phyloP scores from a whole-genome alignment of 768 basidiomycete species.

The Boletus subparvulus region DNA sequence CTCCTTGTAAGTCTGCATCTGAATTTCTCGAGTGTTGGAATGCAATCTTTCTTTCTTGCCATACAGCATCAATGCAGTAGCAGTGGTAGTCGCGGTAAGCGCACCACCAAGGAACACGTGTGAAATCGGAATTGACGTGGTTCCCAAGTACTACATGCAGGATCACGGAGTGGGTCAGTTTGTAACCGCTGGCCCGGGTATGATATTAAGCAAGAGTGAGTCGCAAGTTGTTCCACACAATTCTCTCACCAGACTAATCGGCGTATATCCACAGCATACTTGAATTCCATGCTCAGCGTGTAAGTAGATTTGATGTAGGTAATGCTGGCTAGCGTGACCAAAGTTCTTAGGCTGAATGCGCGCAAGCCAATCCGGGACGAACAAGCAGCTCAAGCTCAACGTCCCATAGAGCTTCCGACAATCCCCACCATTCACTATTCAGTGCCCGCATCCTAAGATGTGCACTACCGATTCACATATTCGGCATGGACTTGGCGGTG shows the following conservation, averaged over 20 bases:
- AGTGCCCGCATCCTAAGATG: not conserved
- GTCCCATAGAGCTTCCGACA: slow-evolving; percentile 18
- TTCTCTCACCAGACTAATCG: not conserved
- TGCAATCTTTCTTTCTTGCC: not conserved
- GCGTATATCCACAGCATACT: slow-evolving; percentile 10
- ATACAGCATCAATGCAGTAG: slow-evolving; percentile 9
- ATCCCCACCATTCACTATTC: slow-evolving; percentile 10
- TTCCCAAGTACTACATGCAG: slow-evolving; percentile 18
- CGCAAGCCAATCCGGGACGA: slow-evolving; percentile 18
- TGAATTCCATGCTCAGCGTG: slow-evolving; percentile 28
- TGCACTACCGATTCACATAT: too few relatives aligned
- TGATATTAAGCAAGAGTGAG: slow-evolving; percentile 21
- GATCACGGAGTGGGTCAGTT: not conserved
- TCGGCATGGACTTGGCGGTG: too few relatives aligned
- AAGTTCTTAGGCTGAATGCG: slow-evolving; percentile 11
- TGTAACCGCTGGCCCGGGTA: slow-evolving; percentile 10
- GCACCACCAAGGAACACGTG: not conserved
- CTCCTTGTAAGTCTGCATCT: slow-evolving; percentile 10
- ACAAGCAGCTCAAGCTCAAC: not conserved
- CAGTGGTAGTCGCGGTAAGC: slow-evolving; percentile 15
- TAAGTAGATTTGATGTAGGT: slow-evolving; percentile 4
- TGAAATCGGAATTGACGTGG: not conserved
- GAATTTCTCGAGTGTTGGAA: not conserved
- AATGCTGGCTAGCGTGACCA: not conserved
- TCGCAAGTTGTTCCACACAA: not conserved